These are phyloP conservation scores for Termitomyces sp. DNA, from an alignment of 768 basidiomycete genomes.

Conservation along the genomic window DNA sequence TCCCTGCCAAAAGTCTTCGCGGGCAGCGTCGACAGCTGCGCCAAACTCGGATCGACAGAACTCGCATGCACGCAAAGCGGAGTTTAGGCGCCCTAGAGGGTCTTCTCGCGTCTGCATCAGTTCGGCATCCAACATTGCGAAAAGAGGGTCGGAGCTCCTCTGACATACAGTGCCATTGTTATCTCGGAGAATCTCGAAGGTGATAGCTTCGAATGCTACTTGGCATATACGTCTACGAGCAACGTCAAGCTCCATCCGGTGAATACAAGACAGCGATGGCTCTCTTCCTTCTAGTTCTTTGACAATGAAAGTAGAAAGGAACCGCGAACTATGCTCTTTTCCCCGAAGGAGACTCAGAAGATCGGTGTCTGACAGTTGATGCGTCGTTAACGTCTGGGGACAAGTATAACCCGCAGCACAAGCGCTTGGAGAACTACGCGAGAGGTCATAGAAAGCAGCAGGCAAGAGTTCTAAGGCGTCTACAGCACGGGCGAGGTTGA, in stretches of 20 bases:
- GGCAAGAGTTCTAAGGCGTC: conserved; percentile 56
- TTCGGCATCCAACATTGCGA: conserved; percentile 62
- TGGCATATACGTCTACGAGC: conserved; percentile 52
- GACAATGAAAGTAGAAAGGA: conserved; percentile 72
- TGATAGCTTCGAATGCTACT: conserved; percentile 67
- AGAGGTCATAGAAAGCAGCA: conserved; percentile 78
- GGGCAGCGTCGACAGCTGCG: conserved; percentile 48
- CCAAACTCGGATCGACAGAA: conserved; percentile 59
- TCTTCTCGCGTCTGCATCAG: conserved; percentile 59
- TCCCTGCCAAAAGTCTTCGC: conserved; percentile 61
- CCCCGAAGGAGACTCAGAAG: conserved; percentile 59
- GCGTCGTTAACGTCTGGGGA: conserved; percentile 24
- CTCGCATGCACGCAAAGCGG: conserved; percentile 57
- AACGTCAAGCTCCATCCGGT: conserved; percentile 41
- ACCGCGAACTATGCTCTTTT: conserved; percentile 67
- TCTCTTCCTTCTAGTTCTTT: conserved; percentile 66
- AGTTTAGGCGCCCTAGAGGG: conserved; percentile 33
- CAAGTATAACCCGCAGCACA: conserved; percentile 47
- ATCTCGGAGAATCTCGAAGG: conserved; percentile 70
- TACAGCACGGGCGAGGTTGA: conserved; percentile 59
- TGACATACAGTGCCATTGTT: conserved; percentile 64
- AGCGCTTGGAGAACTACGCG: conserved; percentile 59
- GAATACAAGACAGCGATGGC: conserved; percentile 42
- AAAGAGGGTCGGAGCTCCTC: conserved; percentile 65
- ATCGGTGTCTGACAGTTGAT: conserved; percentile 46